Evolutionary conservation across 2,329 filamentous ascomycete genomes (phyloP).

Genomic region (Cladobotryum mycophilum): DNA sequence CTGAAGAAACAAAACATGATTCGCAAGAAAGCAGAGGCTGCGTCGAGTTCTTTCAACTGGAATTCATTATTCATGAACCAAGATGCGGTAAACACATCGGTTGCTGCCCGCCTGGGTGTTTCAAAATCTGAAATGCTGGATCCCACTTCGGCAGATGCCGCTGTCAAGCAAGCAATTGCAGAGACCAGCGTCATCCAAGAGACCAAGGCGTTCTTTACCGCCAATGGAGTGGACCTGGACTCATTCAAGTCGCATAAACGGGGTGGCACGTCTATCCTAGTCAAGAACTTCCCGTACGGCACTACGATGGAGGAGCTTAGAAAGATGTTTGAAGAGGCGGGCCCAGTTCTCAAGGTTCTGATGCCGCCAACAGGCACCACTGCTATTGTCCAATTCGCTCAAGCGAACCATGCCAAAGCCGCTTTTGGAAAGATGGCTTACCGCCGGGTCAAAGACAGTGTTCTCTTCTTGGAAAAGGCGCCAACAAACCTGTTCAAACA

Average conservation of each 20-base stretch:
- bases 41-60: constrained; percentile 83
- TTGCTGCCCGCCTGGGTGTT: constrained; percentile 79
- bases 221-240: constrained; percentile 85
- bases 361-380: constrained; percentile 93
- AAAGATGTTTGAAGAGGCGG: constrained; percentile 78
- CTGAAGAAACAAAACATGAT: constrained; percentile 92
- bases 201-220: constrained; percentile 83
- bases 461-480: constrained; percentile 89
- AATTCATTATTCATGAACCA: constrained; percentile 99
- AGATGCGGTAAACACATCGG: constrained; percentile 87
- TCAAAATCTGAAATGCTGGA: constrained; percentile 89
- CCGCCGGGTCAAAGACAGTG: constrained; percentile 81
- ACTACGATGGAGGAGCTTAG: constrained; percentile 73
- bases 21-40: constrained; percentile 74
- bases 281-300: constrained; percentile 91
- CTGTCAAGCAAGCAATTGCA: constrained; percentile 92
- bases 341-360: constrained; percentile 71
- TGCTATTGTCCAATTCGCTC: constrained; percentile 83
- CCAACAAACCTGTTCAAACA: constrained; percentile 69
- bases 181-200: constrained; percentile 96
- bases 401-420: constrained; percentile 70
- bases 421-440: constrained; percentile 85
- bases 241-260: constrained; percentile 81
- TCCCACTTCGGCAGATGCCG: constrained; percentile 90
- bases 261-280: constrained; percentile 79